Conservation (phyloP, 108 stramenopile genomes). For the Asterionellopsis glacialis region DNA sequence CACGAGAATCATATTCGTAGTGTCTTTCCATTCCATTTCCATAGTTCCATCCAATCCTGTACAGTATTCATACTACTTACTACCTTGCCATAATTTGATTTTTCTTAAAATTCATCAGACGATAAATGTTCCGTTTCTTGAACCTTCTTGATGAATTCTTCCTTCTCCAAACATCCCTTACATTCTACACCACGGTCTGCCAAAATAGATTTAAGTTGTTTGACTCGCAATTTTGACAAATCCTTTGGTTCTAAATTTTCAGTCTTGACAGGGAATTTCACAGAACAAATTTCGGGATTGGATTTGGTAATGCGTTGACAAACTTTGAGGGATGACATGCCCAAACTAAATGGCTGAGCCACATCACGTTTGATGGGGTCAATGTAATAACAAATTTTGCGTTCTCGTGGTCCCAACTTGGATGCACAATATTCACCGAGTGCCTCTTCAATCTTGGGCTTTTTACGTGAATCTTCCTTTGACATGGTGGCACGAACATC, state of each 20-base stretch:
- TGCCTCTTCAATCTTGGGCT: conserved; percentile 75
- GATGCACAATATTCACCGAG: conserved; percentile 70
- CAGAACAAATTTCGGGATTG: conserved; percentile 87
- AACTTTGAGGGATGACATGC: conserved; percentile 89
- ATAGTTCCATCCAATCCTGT: too few species aligned
- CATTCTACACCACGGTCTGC: conserved; percentile 95
- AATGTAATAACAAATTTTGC: conserved; percentile 98
- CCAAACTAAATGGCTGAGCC: conserved; percentile 90
- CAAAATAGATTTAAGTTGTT: conserved; percentile 95
- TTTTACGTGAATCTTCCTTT: conserved; percentile 57
- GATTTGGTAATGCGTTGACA: conserved; percentile 82
- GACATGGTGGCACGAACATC: conserved; percentile 63
- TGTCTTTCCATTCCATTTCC: too few species aligned
- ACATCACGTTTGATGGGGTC: conserved; percentile 95
- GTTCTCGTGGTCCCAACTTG: conserved; percentile 63
- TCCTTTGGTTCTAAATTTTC: conserved; percentile 92
- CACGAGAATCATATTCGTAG: too few species aligned
- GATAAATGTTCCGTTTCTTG: conserved; percentile 88
- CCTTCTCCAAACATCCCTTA: conserved; percentile 97
- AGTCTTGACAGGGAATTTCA: conserved; percentile 95
- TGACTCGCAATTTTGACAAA: conserved; percentile 93
- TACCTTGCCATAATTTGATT: too few species aligned
- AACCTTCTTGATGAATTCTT: conserved; percentile 96
- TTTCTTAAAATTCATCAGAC: neutral
- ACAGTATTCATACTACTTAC: too few species aligned